Base-by-base conservation (phyloP, 768 basidiomycete species). In the Botryobasidium botryosum region DNA sequence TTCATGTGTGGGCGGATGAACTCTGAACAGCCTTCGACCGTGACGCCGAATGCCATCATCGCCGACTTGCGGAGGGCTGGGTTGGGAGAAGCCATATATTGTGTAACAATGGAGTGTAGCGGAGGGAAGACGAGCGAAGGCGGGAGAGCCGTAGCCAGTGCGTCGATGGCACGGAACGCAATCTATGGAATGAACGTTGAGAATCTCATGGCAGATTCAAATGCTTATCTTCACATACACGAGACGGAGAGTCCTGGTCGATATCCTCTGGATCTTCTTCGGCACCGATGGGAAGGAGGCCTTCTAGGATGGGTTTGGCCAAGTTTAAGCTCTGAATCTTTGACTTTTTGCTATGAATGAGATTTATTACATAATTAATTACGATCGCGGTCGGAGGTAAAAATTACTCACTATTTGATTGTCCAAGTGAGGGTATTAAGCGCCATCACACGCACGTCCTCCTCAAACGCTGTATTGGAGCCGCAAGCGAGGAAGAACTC, bases 11-110 rank as follows among this genome's bases (percentile, higher is more conserved):
- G 87, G 27, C 87, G 86, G 75, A 99, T 96, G 64, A 68, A 97
- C 67, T 97, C 91, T 64, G 82, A 86, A 68, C 92, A 96, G 15
- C 94, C 94, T 61, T 99, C 94, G 47, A 97, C 88, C 36, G 79
- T 76, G 40, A 97, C 86, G 51, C 94, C 94, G 40, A 99, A 76
- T 1, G 91, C 84, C 55, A 92, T 85, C 66, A 97, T 79, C 6
- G 90, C 92, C 39, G 85, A 84, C 43, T 92, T 90, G 26, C 94
- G 79, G 55, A 76, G 66, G 43, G 70, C 66, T 0, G 87, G 71
- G 52, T 96, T 79, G 5, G 75, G 61, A 2, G 87, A 90, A 5
- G 69, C 66, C 64, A 90, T 84, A 63, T 91, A 96, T 45, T 80
- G 71, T 50, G 78, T 70, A 45, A 97, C 83, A 53, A 91, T 73